Base-by-base conservation (phyloP, 148 eudicot genomes). In the Cornus suecica region DNA sequence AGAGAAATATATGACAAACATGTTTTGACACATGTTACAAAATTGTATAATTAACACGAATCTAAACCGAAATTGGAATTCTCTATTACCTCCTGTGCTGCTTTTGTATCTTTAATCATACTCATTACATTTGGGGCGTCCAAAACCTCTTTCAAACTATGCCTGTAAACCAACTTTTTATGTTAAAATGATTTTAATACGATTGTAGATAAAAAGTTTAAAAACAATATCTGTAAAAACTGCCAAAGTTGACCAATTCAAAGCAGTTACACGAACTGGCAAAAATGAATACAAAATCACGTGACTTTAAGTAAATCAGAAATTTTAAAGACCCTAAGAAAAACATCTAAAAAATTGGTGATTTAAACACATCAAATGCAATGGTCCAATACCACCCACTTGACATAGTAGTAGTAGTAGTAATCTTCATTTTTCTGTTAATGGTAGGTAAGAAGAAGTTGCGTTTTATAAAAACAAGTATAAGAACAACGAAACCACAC, bases 101-200 rank as follows among this genome's bases (percentile, higher is more conserved):
- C 99, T 82, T 95, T 95, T 70, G 97, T 92, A 85, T 95, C 97
- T 82, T 95, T 95, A 51, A 95, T 92, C 89, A 95, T 87, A 84
- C 81, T 92, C 99, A 89, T 86, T 48, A 95, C 97, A 78, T 86
- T 92, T 77, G 99, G 99, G 48, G 97, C 99, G 85, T 95, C 99
- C 78, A 95, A 74, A 70, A 92, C 99, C 84, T 95, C 99, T 88
- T 81, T 91, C 83, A 95, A 84, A 85, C 97, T 95, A 87, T 95
- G 99, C 85, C 99, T 94, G 89, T 29, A 31, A 28, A 82, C 31
- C 30, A 75, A 48, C 48, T n/a, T 51, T 34, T 23, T 22, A 34
- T 11, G 54, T 51, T 26, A 13, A 65, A 68, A 61, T 51, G 15
- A 41, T 7, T 42, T 18, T 66, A 3, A 29, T 65, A 27, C 52